Conservation (phyloP, 2,329 filamentous ascomycete species). For the Botrytis aclada region DNA sequence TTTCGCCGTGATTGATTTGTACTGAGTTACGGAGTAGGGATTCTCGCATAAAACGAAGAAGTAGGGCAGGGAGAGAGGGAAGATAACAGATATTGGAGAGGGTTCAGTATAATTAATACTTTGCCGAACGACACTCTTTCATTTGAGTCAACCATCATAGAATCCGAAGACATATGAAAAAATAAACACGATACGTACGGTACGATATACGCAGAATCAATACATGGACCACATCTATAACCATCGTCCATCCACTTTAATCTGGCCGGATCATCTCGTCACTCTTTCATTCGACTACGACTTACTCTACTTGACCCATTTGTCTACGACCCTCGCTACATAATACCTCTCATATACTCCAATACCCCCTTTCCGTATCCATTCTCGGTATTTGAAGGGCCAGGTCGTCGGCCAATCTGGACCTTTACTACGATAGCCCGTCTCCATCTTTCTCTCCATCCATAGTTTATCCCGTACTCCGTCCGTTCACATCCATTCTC, state of each 20-base stretch:
- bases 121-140: not conserved
- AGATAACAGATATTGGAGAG: not conserved
- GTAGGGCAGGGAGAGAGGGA: not conserved
- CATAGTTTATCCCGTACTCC: not conserved
- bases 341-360: not conserved
- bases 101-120: not conserved
- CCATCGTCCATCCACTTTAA: not conserved
- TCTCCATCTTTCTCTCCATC: not conserved
- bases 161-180: not conserved
- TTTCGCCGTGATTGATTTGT: not conserved
- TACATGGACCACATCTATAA: not conserved
- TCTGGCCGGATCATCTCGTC: not conserved
- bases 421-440: not conserved
- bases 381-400: not conserved
- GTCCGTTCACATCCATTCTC: not conserved
- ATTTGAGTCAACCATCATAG: not conserved
- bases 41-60: not conserved
- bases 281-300: not conserved
- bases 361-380: not conserved
- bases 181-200: not conserved
- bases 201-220: not conserved
- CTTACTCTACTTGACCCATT: no score
- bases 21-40: not conserved
- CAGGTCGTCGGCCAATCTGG: not conserved
- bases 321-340: not conserved